Evolutionary conservation across 2,329 filamentous ascomycete species (phyloP), one percentile per base, ranked within the genome.

Genomic region (Fonsecaea pedrosoi): DNA sequence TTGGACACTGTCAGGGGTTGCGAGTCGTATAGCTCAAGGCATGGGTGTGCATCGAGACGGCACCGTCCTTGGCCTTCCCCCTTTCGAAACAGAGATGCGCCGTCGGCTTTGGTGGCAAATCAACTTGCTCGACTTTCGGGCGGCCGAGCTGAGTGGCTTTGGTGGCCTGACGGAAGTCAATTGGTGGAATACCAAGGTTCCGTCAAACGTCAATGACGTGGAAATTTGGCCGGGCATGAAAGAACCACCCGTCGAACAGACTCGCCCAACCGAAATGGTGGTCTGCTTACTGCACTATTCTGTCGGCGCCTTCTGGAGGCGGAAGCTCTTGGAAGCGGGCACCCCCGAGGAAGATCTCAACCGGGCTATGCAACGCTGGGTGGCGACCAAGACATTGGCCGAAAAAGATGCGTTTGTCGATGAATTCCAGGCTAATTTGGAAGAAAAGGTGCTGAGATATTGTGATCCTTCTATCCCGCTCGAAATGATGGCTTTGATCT

Each of bases 221-320:
- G 79, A 82, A 18, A 66, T 82, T 4, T 74, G 71, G 42, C 72
- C 75, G 0, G 78, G 78, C 32, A 82, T 81, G 78, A 77, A 76
- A 32, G 61, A 64, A 0, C 60, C 64, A 0, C 78, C 78, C 8
- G n/a, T 73, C 25, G 63, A 61, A 15, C 74, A 77, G n/a, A 53
- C 38, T 37, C 37, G 54, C 10, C 45, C 63, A 13, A 68, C 66
- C 89, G 73, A 81, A 83, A 3, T 78, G 87, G 67, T 82, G 86
- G 1, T 85, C 85, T 1, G 87, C 89, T 72, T 85, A 88, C 64
- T 86, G 88, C 72, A 87, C 85, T 0, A 85, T 84, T 35, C 86
- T 88, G 65, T 84, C 85, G 4, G 85, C 84, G 0, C 87, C 89
- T 54, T 75, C 82, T 2, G 81, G 85, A 61, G 25, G 56, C 32